phyloP scores from a whole-genome alignment of 2,329 filamentous ascomycete species.

The Huntiella abstrusa region DNA sequence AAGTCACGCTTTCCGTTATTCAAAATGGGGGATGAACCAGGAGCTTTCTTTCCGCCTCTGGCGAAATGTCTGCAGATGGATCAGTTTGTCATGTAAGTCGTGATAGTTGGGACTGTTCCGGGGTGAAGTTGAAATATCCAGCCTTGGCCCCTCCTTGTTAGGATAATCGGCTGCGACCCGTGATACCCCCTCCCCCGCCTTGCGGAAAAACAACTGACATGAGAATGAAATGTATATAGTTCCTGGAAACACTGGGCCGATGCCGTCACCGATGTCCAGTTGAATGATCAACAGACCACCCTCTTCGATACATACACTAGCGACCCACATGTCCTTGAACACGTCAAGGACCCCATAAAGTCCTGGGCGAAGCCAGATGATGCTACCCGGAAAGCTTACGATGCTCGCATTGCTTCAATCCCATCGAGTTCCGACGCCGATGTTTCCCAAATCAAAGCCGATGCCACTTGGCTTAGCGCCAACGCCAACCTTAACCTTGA shows the following conservation, averaged over 20 bases:
- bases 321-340: conserved; percentile 45
- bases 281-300: conserved; percentile 31
- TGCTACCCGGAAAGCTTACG: conserved; percentile 52
- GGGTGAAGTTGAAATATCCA: no score
- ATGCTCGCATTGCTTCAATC: conserved; percentile 73
- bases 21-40: no score
- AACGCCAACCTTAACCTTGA: conserved; percentile 62
- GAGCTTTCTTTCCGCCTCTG: conserved; percentile 58
- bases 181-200: neutral
- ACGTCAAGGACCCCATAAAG: conserved; percentile 49
- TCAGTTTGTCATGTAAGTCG: conserved; percentile 55
- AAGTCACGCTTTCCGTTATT: no score
- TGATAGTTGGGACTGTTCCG: neutral
- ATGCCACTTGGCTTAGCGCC: conserved; percentile 71
- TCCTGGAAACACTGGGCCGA: conserved; percentile 43
- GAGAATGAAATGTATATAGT: conserved; percentile 20
- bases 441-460: conserved; percentile 62
- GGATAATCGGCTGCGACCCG: no score
- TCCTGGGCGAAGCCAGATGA: conserved; percentile 46
- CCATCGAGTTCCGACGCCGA: conserved; percentile 56
- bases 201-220: conserved; percentile 8
- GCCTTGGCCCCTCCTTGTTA: no score
- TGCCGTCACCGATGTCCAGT: conserved; percentile 36
- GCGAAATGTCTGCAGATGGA: conserved; percentile 71
- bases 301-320: conserved; percentile 50